Evolutionary conservation across 1,284 basidiomycete species (phyloP), one percentile per base, ranked within the genome.

Genomic region (Retiboletus flavoniger): DNA sequence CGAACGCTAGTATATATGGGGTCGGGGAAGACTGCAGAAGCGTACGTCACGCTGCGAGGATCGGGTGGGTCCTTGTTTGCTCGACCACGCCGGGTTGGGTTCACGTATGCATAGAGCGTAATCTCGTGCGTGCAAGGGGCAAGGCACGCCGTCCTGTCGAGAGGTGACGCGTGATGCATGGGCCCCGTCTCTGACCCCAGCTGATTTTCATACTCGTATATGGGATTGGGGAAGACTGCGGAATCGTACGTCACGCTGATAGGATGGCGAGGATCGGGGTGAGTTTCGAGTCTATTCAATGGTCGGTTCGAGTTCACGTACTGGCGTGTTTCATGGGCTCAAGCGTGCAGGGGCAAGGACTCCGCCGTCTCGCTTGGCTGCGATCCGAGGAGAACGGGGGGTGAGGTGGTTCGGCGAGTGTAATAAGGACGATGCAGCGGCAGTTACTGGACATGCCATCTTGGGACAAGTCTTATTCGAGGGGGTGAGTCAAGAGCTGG

Each of bases 1-100:
- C 14, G 43, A 51, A 63, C 19, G 50, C 42, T 60, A 81, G 79
- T 82, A 84, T 65, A 74, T 84, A 43, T 26, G 62, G 84, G 86
- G 81, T 77, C 63, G 62, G 74, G 73, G 24, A 32, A 39, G 16
- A 38, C 3, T 7, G 9, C 19, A 5, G 7, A 8, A 3, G 24
- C 13, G 7, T 39, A 28, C 31, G 26, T 13, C 6, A 9, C 32
- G 16, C 10, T 28, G 41, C 41, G 26, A 43, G 16, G n/a, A 28
- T 7, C 41, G 41, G 41, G n/a, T 28, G 19, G 13, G n/a, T n/a
- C n/a, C 16, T 41, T n/a, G n/a, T n/a, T n/a, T 24, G 24, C 24
- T 24, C 24, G 24, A 24, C 24, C 24, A 4, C 24, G 24, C 4
- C 24, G 24, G 24, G 24, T 24, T 24, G 24, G 24, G 24, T 24